Evolutionary conservation across 1,284 basidiomycete genomes (phyloP), one percentile per base, ranked within the genome.

Genomic region (Cryptococcus sp.): DNA sequence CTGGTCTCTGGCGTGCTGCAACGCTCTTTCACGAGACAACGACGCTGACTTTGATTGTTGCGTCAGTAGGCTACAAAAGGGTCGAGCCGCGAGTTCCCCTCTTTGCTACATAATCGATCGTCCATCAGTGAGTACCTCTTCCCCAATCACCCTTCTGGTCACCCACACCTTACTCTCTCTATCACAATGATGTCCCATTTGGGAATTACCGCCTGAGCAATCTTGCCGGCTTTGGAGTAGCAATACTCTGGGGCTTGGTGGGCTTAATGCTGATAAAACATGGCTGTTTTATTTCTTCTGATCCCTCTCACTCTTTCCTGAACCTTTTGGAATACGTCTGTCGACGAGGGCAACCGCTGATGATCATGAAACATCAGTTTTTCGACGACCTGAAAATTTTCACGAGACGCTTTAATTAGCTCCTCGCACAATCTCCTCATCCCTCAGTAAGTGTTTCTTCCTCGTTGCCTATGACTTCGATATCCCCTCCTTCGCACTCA

Each of bases 231-330:
- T 53, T 22, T 57, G 59, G 64, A 65, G 70, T 74, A 62, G 61
- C 50, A 50, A 62, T 62, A 62, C 61, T 57, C 45, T 52, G 25
- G 50, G 41, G 65, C 13, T 35, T 40, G 50, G 61, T 59, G 54
- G 67, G 66, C 58, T 54, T 65, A 50, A 41, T 78, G 76, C 65
- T 70, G 76, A 68, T 64, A 66, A 74, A 76, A 78, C 76, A 78
- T 78, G 76, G 76, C 76, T 78, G 76, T 78, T 77, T 76, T 78
- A 78, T 66, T 70, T 68, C 60, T 74, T 68, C 76, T 78, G 76
- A 78, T 70, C 53, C 62, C 23, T 15, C 39, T n/a, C 42, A 20
- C 53, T 47, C 53, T 39, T 53, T 41, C 55, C 47, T 31, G 44
- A 39, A n/a, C 27, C 40, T 15, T 19, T 49, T 57, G 42, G 31